Percentiles rank a stretch among this genome's conserved stretches.
These are phyloP conservation scores for Plasmodium chabaudi DNA, from an alignment of 169 alveolate species.

Conservation along the genomic window DNA sequence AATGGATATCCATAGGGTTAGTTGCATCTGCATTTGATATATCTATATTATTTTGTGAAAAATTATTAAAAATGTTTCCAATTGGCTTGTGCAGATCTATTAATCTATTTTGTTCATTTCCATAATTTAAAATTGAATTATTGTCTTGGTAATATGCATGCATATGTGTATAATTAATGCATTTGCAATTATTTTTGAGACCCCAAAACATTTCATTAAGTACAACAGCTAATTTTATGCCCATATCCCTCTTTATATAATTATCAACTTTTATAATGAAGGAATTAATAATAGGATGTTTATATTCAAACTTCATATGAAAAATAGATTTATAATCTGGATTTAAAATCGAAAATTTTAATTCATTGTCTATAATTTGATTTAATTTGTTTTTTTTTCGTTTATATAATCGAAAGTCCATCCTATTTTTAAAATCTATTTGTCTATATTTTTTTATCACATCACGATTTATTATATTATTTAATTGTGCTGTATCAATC, in stretches of 20 bases:
- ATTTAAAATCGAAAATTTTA: background rate
- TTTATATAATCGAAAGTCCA: slow-evolving; percentile 35
- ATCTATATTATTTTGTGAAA: slow-evolving; percentile 1
- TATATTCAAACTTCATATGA: background rate
- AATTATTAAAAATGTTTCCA: slow-evolving; percentile 24
- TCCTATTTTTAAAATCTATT: slow-evolving; percentile 9
- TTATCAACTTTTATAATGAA: slow-evolving; percentile 42
- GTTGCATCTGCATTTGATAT: background rate
- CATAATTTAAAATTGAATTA: no score
- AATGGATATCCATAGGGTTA: slow-evolving; percentile 19
- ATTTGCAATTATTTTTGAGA: slow-evolving; percentile 26
- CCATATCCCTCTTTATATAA: slow-evolving; percentile 25
- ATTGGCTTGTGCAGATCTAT: slow-evolving; percentile 57
- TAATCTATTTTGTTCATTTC: background rate
- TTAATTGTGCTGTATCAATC: background rate
- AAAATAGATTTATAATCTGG: slow-evolving; percentile 5
- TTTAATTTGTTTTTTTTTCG: background rate
- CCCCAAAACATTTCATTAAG: slow-evolving; percentile 57
- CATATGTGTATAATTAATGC: slow-evolving; percentile 49
- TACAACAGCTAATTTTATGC: slow-evolving; percentile 34
- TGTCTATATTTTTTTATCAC: slow-evolving; percentile 2
- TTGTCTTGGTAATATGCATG: slow-evolving; percentile 8
- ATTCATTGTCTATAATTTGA: no score
- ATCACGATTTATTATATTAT: background rate
- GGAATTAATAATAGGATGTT: slow-evolving; percentile 9